Percentiles rank a stretch among this genome's conserved stretches.
phyloP scores from a whole-genome alignment of 2,329 filamentous ascomycete species.

The Neofusicoccum kwambonambiense region DNA sequence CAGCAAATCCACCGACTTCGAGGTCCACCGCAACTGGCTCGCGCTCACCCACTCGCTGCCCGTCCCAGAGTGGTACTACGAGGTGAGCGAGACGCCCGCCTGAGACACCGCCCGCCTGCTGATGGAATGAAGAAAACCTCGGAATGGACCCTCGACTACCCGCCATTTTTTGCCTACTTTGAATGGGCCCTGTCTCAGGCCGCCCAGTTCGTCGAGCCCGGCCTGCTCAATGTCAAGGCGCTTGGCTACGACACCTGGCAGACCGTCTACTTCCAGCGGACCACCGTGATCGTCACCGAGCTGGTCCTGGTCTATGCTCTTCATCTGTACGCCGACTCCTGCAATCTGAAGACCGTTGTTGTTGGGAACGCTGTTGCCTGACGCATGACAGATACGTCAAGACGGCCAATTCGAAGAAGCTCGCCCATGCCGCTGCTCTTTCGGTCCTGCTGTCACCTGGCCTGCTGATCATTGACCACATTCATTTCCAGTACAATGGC shows the following conservation, averaged over 20 bases:
- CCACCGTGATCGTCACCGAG: slow-evolving; percentile 84
- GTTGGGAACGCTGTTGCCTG: slow-evolving; percentile 20
- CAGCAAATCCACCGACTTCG: slow-evolving; percentile 98
- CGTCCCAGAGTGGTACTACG: slow-evolving; percentile 88
- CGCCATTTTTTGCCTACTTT: slow-evolving; percentile 96
- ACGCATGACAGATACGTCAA: slow-evolving; percentile 65
- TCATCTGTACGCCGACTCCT: slow-evolving; percentile 57
- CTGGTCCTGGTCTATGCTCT: slow-evolving; percentile 80
- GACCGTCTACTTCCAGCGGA: slow-evolving; percentile 88
- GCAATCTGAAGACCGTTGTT: background rate
- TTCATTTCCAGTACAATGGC: slow-evolving; percentile 99
- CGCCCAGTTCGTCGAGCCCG: slow-evolving; percentile 73
- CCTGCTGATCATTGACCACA: slow-evolving; percentile 94
- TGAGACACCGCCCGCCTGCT: slow-evolving; percentile 6
- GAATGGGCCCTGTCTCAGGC: slow-evolving; percentile 87
- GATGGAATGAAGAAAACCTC: slow-evolving; percentile 67
- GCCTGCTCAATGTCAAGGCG: slow-evolving; percentile 78
- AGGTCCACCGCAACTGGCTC: slow-evolving; percentile 98
- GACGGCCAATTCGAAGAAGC: slow-evolving; percentile 69
- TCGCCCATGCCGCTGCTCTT: slow-evolving; percentile 81
- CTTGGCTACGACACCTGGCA: slow-evolving; percentile 88
- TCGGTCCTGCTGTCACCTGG: slow-evolving; percentile 91
- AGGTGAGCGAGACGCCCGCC: slow-evolving; percentile 49
- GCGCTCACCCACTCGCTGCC: slow-evolving; percentile 91
- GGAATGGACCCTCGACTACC: slow-evolving; percentile 99